Base-by-base conservation (phyloP, 176 grass and related monocot genomes). In the Thinopyrum elongatum region DNA sequence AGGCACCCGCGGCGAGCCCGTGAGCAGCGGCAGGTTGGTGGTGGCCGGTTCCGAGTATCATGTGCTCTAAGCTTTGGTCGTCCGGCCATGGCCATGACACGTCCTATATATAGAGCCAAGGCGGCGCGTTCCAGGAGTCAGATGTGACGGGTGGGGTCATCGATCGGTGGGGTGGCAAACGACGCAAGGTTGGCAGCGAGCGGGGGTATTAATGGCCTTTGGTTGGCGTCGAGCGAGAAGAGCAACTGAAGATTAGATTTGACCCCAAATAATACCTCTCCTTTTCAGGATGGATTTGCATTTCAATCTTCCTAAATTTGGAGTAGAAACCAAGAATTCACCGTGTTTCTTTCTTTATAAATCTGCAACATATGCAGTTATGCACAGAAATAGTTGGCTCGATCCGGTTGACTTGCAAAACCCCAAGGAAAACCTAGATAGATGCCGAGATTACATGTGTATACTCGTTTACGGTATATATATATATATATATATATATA, bases 71-170 rank as follows among this genome's bases (percentile, higher is more conserved):
- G 65, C 87, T 58, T 75, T 87, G 80, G 25, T 86, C 86, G 46
- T 95, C 84, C n/a, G n/a, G n/a, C n/a, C 65, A 98, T 86, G 53
- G 86, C 96, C 94, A 95, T 94, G 80, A 49, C 74, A 75, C 19
- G 36, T 16, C 31, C 15, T 44, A 38, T 78, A 42, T 80, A 87
- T 66, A 87, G 66, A 70, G 21, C 55, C 55, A 58, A 22, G 55
- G 2, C 21, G 19, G 7, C 55, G 55, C 19, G 55, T 58, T 22
- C 55, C 21, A 0, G 6, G 55, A 22, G 17, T 22, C 55, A 22
- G 55, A 58, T 22, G 46, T 70, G 67, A 11, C 71, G 49, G 67
- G 62, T 60, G 66, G 49, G 77, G 84, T 49, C 30, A 86, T 66
- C 77, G 38, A 22, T 58, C 55, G 55, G 55, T 22, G 55, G 55